These are phyloP conservation scores for Singerocomus rubriflavus DNA, from an alignment of 1,284 basidiomycete genomes.

Conservation along the genomic window DNA sequence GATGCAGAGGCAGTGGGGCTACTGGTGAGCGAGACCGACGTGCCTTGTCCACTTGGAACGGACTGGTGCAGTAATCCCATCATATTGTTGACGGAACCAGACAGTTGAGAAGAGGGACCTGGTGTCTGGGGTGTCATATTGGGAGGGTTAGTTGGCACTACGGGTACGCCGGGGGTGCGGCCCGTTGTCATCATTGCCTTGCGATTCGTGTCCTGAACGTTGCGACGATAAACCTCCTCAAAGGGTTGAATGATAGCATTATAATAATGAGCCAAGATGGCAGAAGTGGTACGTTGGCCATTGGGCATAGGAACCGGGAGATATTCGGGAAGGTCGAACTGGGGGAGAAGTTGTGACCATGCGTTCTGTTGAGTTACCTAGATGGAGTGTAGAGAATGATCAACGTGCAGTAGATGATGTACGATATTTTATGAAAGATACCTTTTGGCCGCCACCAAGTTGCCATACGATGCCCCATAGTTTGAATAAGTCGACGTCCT, in stretches of 20 bases:
- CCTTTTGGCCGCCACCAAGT: slow-evolving; percentile 56
- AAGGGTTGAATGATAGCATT: slow-evolving; percentile 60
- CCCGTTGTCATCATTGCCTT: slow-evolving; percentile 44
- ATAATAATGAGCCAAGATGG: slow-evolving; percentile 56
- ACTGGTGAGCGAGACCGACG: slow-evolving; percentile 19
- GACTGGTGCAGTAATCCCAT: slow-evolving; percentile 32
- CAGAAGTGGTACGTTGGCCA: slow-evolving; percentile 47
- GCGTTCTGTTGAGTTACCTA: slow-evolving; percentile 41
- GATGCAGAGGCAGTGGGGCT: slow-evolving; percentile 34
- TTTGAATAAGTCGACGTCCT: slow-evolving; percentile 74
- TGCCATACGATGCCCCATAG: slow-evolving; percentile 59
- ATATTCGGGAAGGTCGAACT: slow-evolving; percentile 65
- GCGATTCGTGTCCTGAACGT: slow-evolving; percentile 47
- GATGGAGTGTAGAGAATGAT: slow-evolving; percentile 1
- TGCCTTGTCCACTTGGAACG: slow-evolving; percentile 18
- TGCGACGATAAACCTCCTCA: slow-evolving; percentile 64
- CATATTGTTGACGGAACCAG: slow-evolving; percentile 24
- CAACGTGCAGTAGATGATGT: slow-evolving; percentile 6
- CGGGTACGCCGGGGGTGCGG: slow-evolving; percentile 22
- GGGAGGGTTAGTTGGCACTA: slow-evolving; percentile 16
- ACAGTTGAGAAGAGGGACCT: slow-evolving; percentile 22
- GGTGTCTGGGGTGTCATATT: slow-evolving; percentile 17
- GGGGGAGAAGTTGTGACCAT: slow-evolving; percentile 50
- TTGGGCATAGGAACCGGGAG: slow-evolving; percentile 43
- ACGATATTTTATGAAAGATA: slow-evolving; percentile 33